Base-by-base conservation (phyloP, 2,329 filamentous ascomycete genomes). In the Knoxdaviesia proteae region DNA sequence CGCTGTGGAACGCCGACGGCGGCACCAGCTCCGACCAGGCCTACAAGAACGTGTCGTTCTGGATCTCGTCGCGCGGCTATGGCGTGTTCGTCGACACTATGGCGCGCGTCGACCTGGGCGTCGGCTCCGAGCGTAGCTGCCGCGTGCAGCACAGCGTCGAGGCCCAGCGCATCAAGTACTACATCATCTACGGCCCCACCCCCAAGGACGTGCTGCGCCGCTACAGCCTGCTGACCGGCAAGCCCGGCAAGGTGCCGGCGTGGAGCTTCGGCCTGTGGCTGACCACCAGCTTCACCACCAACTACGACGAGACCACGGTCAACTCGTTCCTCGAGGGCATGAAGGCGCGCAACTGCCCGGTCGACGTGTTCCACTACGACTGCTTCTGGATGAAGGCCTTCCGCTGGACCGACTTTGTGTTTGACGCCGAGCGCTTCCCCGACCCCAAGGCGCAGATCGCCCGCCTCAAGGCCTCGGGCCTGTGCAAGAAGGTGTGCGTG, bases 261-360 rank as follows among this genome's bases (percentile, higher is more conserved):
- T 86, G 80, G 81, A 82, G 76, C 47, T 84, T 76, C 48, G 80
- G 80, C 1, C 64, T 84, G 6, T 84, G 80, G 80, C 64, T 86
- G 20, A 83, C 74, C 44, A 87, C 80, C 9, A 79, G 73, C 47
- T 84, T 83, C 58, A 82, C 77, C 2, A 83, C 79, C 3, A 71
- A 71, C 47, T 84, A 84, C 52, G 75, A 80, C 47, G 78, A 83
- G 56, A 55, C 65, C 20, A 83, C 78, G 0, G 78, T 83, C 31
- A 72, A 64, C 39, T 64, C 65, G 7, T 83, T 83, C 56, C 65
- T 83, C 29, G 69, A 80, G 49, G 77, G 77, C 7, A 82, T 84
- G 72, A 68, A 66, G 47, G 61, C 69, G 40, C 68, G 75, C 2
- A 67, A 71, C 39, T 78, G 77, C 10, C 73, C 75, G 0, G 66